phyloP scores from a whole-genome alignment of 2,329 filamentous ascomycete species.

The Colletotrichum zoysiae region DNA sequence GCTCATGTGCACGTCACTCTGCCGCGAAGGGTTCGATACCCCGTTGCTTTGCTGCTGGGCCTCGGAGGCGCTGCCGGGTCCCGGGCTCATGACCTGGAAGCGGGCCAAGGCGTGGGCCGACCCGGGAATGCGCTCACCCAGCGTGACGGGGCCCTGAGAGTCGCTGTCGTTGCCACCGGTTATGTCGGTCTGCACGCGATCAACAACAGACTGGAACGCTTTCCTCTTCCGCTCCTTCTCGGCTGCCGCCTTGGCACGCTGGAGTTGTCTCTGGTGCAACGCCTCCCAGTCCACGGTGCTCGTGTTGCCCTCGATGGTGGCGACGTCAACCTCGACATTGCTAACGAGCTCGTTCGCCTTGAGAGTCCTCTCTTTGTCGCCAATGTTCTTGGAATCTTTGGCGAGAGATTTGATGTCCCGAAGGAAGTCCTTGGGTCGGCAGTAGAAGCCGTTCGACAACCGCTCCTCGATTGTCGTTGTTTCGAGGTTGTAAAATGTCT shows the following conservation, averaged over 20 bases:
- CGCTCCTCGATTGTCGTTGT: slow-evolving; percentile 94
- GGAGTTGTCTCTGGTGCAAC: slow-evolving; percentile 79
- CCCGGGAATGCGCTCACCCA: slow-evolving; percentile 75
- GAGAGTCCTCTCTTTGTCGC: slow-evolving; percentile 85
- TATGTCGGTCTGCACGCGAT: slow-evolving; percentile 64
- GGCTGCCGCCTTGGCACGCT: slow-evolving; percentile 70
- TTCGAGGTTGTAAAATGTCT: slow-evolving; percentile 96
- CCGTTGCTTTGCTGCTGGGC: slow-evolving; percentile 67
- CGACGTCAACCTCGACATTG: slow-evolving; percentile 95
- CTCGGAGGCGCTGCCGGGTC: slow-evolving; percentile 68
- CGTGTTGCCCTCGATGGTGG: slow-evolving; percentile 77
- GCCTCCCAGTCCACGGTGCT: slow-evolving; percentile 82
- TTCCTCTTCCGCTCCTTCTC: slow-evolving; percentile 74
- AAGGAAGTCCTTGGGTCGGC: slow-evolving; percentile 88
- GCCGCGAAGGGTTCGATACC: slow-evolving; percentile 61
- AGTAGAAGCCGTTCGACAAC: slow-evolving; percentile 97
- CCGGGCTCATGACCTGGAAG: slow-evolving; percentile 68
- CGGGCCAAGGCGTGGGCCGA: slow-evolving; percentile 61
- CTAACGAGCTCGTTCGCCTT: slow-evolving; percentile 92
- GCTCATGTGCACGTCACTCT: slow-evolving; percentile 72
- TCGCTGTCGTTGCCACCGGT: slow-evolving; percentile 64
- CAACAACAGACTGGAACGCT: slow-evolving; percentile 68
- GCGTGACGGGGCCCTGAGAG: slow-evolving; percentile 67
- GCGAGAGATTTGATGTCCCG: slow-evolving; percentile 87
- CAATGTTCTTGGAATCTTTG: slow-evolving; percentile 84